Percentiles rank a stretch among this genome's conserved stretches.
Conservation (phyloP, 495 filamentous ascomycete genomes). For the Neurospora intermedia region DNA sequence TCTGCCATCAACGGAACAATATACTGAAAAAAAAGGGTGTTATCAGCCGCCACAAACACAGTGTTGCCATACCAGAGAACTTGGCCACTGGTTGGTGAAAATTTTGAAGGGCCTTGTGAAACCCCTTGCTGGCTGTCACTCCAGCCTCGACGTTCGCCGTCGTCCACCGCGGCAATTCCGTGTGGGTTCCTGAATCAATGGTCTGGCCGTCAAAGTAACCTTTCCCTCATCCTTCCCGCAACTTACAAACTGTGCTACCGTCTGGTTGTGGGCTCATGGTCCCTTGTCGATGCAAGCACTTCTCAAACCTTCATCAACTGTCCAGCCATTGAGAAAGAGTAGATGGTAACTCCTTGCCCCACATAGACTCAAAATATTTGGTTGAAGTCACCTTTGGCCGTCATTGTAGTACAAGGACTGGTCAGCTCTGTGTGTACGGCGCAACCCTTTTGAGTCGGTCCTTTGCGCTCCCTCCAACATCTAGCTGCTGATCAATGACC, state of each 20-base stretch:
- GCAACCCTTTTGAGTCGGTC: neutral
- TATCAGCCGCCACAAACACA: conserved; percentile 3
- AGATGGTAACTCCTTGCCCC: neutral
- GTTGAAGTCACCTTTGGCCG: conserved; percentile 16
- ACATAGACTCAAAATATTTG: conserved; percentile 4
- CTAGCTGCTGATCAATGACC: neutral
- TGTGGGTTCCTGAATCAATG: neutral
- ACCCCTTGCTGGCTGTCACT: conserved; percentile 5
- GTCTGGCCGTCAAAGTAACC: conserved; percentile 2
- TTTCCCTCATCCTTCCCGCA: conserved; percentile 9
- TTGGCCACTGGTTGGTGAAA: conserved; percentile 14
- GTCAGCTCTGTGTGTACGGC: conserved; percentile 6
- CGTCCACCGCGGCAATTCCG: neutral
- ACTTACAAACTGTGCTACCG: neutral
- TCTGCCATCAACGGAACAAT: neutral
- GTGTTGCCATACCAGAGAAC: conserved; percentile 8
- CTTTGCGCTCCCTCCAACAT: neutral
- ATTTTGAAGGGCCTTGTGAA: conserved; percentile 21
- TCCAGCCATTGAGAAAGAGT: neutral
- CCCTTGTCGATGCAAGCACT: conserved; percentile 13
- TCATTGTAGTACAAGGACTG: conserved; percentile 19
- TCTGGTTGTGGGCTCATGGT: neutral
- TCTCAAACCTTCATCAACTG: conserved; percentile 3
- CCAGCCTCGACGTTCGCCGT: neutral
- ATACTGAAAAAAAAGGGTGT: neutral